Percentiles rank a stretch among this genome's conserved stretches.
Conservation (phyloP, 1,284 basidiomycete genomes). For the Peniophora sp. region DNA sequence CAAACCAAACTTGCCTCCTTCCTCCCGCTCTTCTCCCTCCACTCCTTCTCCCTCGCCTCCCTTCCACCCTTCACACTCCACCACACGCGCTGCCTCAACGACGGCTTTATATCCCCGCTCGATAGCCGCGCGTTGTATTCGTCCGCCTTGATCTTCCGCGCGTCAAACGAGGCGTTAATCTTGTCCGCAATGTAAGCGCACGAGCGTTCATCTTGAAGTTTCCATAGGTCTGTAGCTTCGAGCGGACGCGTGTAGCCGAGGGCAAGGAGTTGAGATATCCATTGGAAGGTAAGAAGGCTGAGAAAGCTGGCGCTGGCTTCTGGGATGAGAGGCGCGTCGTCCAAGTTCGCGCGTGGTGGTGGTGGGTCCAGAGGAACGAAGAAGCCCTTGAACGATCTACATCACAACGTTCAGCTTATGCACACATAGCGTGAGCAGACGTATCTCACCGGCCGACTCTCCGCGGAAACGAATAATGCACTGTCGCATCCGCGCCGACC, state of each 20-base stretch:
- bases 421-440: no score
- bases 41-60: constrained; percentile 47
- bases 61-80: constrained; percentile 48
- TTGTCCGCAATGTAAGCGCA: constrained; percentile 22
- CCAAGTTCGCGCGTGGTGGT: no score
- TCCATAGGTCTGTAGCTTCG: constrained; percentile 81
- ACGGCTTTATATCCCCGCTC: constrained; percentile 54
- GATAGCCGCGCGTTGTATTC: constrained; percentile 66
- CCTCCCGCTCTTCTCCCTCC: constrained; percentile 59
- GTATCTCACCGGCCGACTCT: no score
- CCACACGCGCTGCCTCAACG: constrained; percentile 37
- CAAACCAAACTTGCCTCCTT: constrained; percentile 61
- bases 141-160: constrained; percentile 47
- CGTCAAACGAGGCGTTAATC: constrained; percentile 61
- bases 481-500: no score
- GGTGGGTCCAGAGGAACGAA: constrained; percentile 19
- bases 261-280: no score
- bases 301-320: no score
- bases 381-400: constrained; percentile 12
- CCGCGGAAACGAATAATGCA: no score
- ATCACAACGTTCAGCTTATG: no score
- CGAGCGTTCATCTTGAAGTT: constrained; percentile 58
- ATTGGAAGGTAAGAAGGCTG: no score
- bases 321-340: no score
- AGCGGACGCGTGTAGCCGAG: constrained; percentile 73